A percentile compares a stretch with the other conserved stretches of the same genome.
Evolutionary conservation across 192 early-diverging fungal species (phyloP).

Genomic region (Mortierella hygrophila): DNA sequence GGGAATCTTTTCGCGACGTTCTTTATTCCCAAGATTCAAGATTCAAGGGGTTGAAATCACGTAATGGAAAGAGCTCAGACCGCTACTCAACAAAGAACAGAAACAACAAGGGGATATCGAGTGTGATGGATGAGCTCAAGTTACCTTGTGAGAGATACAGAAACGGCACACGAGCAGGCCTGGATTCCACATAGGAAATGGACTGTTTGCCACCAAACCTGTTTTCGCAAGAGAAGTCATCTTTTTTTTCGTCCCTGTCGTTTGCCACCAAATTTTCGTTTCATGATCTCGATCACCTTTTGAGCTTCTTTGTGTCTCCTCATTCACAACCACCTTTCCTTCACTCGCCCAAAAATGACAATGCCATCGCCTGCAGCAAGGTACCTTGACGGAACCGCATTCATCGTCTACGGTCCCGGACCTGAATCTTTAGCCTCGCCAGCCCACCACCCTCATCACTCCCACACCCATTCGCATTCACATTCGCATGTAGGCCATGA

Average conservation of each 20-base stretch:
- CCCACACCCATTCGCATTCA: not conserved
- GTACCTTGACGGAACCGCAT: constrained; percentile 30
- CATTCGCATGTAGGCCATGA: constrained; percentile 3
- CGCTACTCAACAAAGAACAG: too few relatives aligned
- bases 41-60: too few relatives aligned
- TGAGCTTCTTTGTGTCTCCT: not conserved
- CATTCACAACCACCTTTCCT: not conserved
- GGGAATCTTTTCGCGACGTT: too few relatives aligned
- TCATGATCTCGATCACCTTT: not conserved
- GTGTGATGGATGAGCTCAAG: too few relatives aligned
- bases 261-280: not conserved
- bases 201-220: not conserved
- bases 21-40: too few relatives aligned
- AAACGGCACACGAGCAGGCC: too few relatives aligned
- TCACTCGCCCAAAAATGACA: not conserved
- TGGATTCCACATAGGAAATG: too few relatives aligned
- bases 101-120: too few relatives aligned
- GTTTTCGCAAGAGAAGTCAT: too few relatives aligned
- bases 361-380: not conserved
- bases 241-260: not conserved
- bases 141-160: too few relatives aligned
- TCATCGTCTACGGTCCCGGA: constrained; percentile 24
- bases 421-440: too few relatives aligned
- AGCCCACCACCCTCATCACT: not conserved
- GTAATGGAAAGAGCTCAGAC: too few relatives aligned